phyloP scores from a whole-genome alignment of 1,284 basidiomycete species.

The Moesziomyces antarcticus region DNA sequence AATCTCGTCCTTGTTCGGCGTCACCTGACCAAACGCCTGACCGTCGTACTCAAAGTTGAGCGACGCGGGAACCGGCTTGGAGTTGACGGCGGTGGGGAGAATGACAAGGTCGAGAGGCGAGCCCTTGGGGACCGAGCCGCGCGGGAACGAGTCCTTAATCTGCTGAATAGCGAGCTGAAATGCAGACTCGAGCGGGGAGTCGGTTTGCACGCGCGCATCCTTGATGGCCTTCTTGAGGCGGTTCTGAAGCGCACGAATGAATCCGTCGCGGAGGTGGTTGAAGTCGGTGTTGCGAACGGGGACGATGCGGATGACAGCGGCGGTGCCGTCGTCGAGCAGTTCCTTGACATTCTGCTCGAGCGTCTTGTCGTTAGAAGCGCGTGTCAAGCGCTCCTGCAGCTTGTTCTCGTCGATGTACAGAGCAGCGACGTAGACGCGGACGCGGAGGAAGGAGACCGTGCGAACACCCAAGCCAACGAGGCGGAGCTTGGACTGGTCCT shows the following conservation, averaged over 20 bases:
- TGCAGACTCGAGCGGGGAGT: slow-evolving; percentile 32
- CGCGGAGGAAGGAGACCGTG: slow-evolving; percentile 81
- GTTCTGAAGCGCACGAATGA: slow-evolving; percentile 77
- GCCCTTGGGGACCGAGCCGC: slow-evolving; percentile 70
- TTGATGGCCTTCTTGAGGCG: slow-evolving; percentile 73
- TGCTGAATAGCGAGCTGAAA: slow-evolving; percentile 66
- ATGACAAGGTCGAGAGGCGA: slow-evolving; percentile 69
- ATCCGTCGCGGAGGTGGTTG: slow-evolving; percentile 84
- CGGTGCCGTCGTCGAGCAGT: slow-evolving; percentile 46
- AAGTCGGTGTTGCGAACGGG: slow-evolving; percentile 84
- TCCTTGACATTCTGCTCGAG: slow-evolving; percentile 36
- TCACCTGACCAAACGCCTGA: slow-evolving; percentile 45
- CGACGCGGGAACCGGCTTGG: neutral
- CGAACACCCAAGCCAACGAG: slow-evolving; percentile 84
- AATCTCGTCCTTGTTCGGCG: neutral
- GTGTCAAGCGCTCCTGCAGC: slow-evolving; percentile 2
- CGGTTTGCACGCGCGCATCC: slow-evolving; percentile 8
- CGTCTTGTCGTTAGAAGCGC: neutral
- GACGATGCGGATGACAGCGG: slow-evolving; percentile 70
- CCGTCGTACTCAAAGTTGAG: slow-evolving; percentile 52
- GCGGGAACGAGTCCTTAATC: slow-evolving; percentile 70
- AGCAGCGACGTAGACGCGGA: slow-evolving; percentile 85
- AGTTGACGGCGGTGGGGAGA: neutral
- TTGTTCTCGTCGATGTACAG: slow-evolving; percentile 80
- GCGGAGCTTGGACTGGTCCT: slow-evolving; percentile 69